These are phyloP conservation scores for Phycomyces blakesleeanus DNA, from an alignment of 192 early-diverging fungal species.

Conservation along the genomic window DNA sequence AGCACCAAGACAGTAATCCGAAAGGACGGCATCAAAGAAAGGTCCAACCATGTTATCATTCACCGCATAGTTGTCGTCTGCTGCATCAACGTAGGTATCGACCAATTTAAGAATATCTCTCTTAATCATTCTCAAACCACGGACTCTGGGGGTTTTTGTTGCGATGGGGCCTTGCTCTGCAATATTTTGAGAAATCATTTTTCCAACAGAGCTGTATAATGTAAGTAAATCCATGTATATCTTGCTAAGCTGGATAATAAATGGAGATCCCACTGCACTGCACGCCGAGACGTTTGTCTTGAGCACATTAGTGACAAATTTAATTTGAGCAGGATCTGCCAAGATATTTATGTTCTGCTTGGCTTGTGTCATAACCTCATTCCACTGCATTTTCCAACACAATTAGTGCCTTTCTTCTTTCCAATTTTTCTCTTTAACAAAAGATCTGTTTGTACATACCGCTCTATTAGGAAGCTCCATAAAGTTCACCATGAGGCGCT, in stretches of 20 bases:
- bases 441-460: constrained; percentile 37
- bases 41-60: constrained; percentile 86
- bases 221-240: constrained; percentile 90
- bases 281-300: constrained; percentile 95
- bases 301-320: constrained; percentile 87
- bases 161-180: constrained; percentile 80
- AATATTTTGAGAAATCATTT: constrained; percentile 75
- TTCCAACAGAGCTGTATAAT: constrained; percentile 87
- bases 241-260: constrained; percentile 81
- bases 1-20: constrained; percentile 84
- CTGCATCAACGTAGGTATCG: constrained; percentile 87
- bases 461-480: constrained; percentile 88
- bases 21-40: constrained; percentile 84
- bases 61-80: constrained; percentile 80
- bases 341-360: constrained; percentile 63
- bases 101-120: constrained; percentile 91
- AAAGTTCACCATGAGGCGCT: constrained; percentile 75
- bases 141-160: constrained; percentile 84
- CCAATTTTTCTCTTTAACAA: background rate
- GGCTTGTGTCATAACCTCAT: constrained; percentile 70
- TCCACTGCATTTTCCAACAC: constrained; percentile 56
- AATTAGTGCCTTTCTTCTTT: background rate
- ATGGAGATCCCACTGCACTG: constrained; percentile 81
- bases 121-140: constrained; percentile 92
- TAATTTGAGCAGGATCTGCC: constrained; percentile 79